These are phyloP conservation scores for Aquilaria sinensis DNA, from an alignment of 345 rosid genomes.

Conservation along the genomic window DNA sequence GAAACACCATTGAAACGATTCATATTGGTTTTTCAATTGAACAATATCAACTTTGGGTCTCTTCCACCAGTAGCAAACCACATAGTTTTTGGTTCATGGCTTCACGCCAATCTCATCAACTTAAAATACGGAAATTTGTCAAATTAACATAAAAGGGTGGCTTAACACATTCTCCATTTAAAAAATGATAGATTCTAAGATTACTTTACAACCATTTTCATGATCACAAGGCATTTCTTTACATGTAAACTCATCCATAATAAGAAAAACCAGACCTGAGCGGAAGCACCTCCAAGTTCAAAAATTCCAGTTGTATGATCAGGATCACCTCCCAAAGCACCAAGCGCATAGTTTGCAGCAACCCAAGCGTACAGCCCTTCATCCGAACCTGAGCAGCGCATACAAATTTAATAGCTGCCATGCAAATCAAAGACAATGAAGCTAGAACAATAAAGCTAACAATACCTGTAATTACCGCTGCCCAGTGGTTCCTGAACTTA, in stretches of 20 bases:
- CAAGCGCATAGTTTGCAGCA: slow-evolving; percentile 77
- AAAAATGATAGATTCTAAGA: too few relatives aligned
- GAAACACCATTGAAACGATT: too few relatives aligned
- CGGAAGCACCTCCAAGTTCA: slow-evolving; percentile 98
- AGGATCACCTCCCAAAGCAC: slow-evolving; percentile 80
- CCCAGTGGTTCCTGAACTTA: slow-evolving; percentile 63
- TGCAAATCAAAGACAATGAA: not conserved
- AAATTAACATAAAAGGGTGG: too few relatives aligned
- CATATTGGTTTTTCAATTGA: too few relatives aligned
- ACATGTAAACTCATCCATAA: not conserved
- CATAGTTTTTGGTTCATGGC: too few relatives aligned
- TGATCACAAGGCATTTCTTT: not conserved
- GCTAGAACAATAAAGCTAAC: not conserved
- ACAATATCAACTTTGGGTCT: too few relatives aligned
- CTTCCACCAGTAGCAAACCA: too few relatives aligned
- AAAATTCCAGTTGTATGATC: slow-evolving; percentile 70
- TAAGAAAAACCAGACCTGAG: slow-evolving; percentile 54
- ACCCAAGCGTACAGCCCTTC: slow-evolving; percentile 97
- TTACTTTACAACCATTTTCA: too few relatives aligned
- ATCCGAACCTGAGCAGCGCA: slow-evolving; percentile 64
- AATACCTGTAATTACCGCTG: slow-evolving; percentile 75
- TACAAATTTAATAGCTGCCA: slow-evolving; percentile 11
- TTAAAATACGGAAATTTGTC: too few relatives aligned
- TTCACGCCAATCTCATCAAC: too few relatives aligned
- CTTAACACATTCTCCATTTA: too few relatives aligned